Evolutionary conservation across 306 rosid species (phyloP).

Genomic region (Medicago lupulina): DNA sequence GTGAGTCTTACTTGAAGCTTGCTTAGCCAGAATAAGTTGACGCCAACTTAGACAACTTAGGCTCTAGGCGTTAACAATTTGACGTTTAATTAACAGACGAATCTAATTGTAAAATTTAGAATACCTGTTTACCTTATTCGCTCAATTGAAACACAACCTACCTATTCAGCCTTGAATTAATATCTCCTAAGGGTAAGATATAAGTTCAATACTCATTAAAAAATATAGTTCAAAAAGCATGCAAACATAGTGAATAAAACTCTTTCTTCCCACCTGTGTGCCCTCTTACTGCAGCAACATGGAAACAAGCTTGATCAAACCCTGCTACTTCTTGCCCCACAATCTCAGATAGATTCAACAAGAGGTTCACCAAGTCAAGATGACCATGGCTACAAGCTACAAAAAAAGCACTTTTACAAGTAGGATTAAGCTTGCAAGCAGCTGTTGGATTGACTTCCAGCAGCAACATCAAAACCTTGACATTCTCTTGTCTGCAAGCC

Average conservation of each 20-base stretch:
- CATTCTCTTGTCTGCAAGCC: slow-evolving; percentile 59
- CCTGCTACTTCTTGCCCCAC: slow-evolving; percentile 41
- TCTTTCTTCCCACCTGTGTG: slow-evolving; percentile 52
- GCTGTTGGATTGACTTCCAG: slow-evolving; percentile 54
- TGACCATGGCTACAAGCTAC: slow-evolving; percentile 67
- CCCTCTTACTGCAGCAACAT: slow-evolving; percentile 63
- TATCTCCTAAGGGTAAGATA: not conserved
- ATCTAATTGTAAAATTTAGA: not conserved
- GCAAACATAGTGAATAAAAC: not conserved
- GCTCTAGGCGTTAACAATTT: not conserved
- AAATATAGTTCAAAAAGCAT: not conserved
- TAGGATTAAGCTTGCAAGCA: slow-evolving; percentile 50
- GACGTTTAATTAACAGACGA: not conserved
- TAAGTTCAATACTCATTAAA: not conserved
- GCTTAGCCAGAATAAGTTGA: not conserved
- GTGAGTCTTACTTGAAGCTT: too few species aligned
- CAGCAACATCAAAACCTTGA: slow-evolving; percentile 49
- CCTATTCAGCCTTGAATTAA: not conserved
- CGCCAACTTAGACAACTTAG: not conserved
- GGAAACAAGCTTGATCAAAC: slow-evolving; percentile 56
- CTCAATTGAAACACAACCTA: not conserved
- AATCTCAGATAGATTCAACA: slow-evolving; percentile 50
- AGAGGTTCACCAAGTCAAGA: slow-evolving; percentile 58
- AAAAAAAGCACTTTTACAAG: slow-evolving; percentile 49
- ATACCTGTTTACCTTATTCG: not conserved